phyloP scores from a whole-genome alignment of 2,329 filamentous ascomycete genomes.

The Monilinia vaccinii-corymbosi region DNA sequence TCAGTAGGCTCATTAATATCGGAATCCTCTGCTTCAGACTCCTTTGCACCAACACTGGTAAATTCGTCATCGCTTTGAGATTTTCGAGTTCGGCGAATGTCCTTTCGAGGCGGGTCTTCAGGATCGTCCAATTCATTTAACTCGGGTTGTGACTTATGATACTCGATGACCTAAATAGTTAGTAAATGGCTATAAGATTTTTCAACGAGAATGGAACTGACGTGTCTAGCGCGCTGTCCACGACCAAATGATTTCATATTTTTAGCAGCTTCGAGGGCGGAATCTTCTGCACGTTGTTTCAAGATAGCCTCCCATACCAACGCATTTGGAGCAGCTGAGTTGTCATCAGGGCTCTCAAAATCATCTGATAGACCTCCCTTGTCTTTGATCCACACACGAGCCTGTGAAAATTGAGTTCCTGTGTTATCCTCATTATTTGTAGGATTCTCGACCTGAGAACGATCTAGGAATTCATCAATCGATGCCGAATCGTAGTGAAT shows the following conservation, averaged over 20 bases:
- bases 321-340: constrained; percentile 47
- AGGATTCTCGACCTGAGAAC: constrained; percentile 69
- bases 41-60: constrained; percentile 21
- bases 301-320: constrained; percentile 88
- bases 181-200: not conserved
- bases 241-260: constrained; percentile 72
- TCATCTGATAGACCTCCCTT: constrained; percentile 57
- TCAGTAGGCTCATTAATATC: not conserved
- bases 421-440: constrained; percentile 51
- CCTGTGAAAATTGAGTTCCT: constrained; percentile 80
- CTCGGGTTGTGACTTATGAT: constrained; percentile 15
- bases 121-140: constrained; percentile 15
- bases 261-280: constrained; percentile 59
- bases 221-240: constrained; percentile 52
- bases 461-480: constrained; percentile 85
- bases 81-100: constrained; percentile 10
- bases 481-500: constrained; percentile 75
- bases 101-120: constrained; percentile 12
- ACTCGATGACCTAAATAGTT: constrained; percentile 14
- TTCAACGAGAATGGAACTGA: constrained; percentile 15
- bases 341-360: constrained; percentile 43
- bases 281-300: constrained; percentile 69
- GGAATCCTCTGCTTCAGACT: constrained; percentile 23
- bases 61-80: constrained; percentile 28
- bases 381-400: constrained; percentile 86